Evolutionary conservation across 2,329 filamentous ascomycete species (phyloP).

Genomic region (Coleophoma cylindrospora): DNA sequence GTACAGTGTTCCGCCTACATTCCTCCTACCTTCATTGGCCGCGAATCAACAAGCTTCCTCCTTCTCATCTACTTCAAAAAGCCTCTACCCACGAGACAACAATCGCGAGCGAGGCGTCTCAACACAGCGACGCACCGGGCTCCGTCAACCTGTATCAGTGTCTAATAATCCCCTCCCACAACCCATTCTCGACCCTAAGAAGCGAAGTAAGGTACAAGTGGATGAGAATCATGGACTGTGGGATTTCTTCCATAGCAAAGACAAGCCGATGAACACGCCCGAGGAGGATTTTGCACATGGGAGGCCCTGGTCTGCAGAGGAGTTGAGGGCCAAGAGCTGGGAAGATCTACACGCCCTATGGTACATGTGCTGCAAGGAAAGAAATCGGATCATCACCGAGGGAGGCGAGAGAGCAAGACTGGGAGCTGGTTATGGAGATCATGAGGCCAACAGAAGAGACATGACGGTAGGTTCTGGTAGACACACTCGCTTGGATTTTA

Average conservation of each 20-base stretch:
- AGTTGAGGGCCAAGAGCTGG: slow-evolving; percentile 86
- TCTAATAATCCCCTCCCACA: slow-evolving; percentile 67
- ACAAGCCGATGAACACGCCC: slow-evolving; percentile 65
- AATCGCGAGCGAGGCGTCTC: slow-evolving; percentile 80
- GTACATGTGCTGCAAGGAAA: slow-evolving; percentile 91
- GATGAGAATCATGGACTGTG: slow-evolving; percentile 83
- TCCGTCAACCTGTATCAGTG: slow-evolving; percentile 68
- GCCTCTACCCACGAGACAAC: slow-evolving; percentile 53
- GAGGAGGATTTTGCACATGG: slow-evolving; percentile 69
- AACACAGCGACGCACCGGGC: slow-evolving; percentile 71
- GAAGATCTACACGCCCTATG: slow-evolving; percentile 88
- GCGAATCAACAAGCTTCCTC: slow-evolving; percentile 17
- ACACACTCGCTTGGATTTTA: not conserved
- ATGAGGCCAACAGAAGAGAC: slow-evolving; percentile 60
- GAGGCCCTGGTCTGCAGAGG: slow-evolving; percentile 76
- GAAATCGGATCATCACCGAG: slow-evolving; percentile 83
- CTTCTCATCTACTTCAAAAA: slow-evolving; percentile 25
- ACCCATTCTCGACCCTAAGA: slow-evolving; percentile 56
- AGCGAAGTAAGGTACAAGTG: slow-evolving; percentile 46
- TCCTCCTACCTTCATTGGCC: slow-evolving; percentile 25
- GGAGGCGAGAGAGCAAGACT: slow-evolving; percentile 62
- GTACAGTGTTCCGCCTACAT: slow-evolving; percentile 18
- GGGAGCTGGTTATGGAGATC: slow-evolving; percentile 68
- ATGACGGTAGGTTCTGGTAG: slow-evolving; percentile 49
- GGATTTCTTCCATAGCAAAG: slow-evolving; percentile 78